Base-by-base conservation (phyloP, 805 yeast genomes). In the baker's yeast (Saccharomyces cerevisiae) region DNA sequence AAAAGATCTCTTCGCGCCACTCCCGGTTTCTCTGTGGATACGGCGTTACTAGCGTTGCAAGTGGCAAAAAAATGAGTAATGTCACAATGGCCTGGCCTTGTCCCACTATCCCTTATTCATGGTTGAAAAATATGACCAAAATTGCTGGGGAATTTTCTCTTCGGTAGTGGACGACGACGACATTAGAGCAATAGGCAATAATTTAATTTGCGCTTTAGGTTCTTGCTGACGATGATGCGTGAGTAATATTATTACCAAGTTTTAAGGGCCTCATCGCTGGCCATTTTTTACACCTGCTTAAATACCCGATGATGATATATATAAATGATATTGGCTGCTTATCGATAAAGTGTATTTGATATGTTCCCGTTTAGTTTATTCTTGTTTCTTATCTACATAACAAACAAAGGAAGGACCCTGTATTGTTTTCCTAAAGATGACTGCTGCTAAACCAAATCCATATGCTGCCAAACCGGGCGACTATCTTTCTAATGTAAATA, bases 391-490 rank as follows among this genome's bases (percentile, higher is more conserved):
- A 21, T 29, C 43, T 36, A 9, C 1, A 6, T 21, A 48, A 14
- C n/a, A 28, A 22, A 48, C 6, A 13, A 17, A 32, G 13, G 13
- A 32, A 22, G 6, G 14, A 48, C n/a, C 41, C 41, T 11, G 14
- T 21, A 48, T 13, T 36, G 6, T 36, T 41, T 14, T 21, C n/a
- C 17, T 36, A 36, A 49, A 41, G 28, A 32, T 57, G 63, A 51
- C 66, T 6, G 61, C 62, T 21, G 56, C 56, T 27, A 52, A 69
- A 53, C 60, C 58, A 21, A 91, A 91, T 70, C 98, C 98, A 59
- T 92, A 92, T 67, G 99, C 96, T 17, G 95, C 97, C 62, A 87
- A 92, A 70, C 97, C 98, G 55, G 83, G 89, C 52, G 99, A 92
- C 76, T 91, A 75, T 71, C 74, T 92, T 56, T 89, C 97, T 29